These are phyloP conservation scores for Fraxinus albicans DNA, from an alignment of 305 asterid genomes.

Conservation along the genomic window DNA sequence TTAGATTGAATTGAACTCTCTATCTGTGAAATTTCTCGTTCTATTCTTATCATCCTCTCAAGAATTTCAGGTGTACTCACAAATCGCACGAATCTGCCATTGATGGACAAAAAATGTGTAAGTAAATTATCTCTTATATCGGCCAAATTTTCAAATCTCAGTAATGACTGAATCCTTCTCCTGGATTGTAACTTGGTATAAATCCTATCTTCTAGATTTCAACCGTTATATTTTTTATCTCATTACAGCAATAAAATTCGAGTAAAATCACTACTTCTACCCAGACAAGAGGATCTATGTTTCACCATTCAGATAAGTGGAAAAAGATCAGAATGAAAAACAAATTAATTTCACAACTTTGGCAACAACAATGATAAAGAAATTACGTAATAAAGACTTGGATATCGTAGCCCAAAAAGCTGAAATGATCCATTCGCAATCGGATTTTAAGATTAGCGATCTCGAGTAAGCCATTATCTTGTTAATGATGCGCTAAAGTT, in stretches of 20 bases:
- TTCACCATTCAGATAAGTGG: slow-evolving; percentile 8
- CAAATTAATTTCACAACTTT: not conserved
- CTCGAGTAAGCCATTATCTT: not conserved
- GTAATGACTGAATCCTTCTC: not conserved
- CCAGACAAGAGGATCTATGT: not conserved
- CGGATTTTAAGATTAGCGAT: not conserved
- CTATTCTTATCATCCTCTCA: slow-evolving; percentile 67
- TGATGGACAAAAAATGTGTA: not conserved
- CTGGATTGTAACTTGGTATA: slow-evolving; percentile 6
- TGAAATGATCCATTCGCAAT: not conserved
- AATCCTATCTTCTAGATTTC: slow-evolving; percentile 7
- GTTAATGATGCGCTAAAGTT: not conserved
- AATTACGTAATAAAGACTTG: not conserved
- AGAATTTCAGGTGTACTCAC: slow-evolving; percentile 86
- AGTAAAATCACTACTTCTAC: not conserved
- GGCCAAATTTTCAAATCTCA: not conserved
- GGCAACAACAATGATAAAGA: not conserved
- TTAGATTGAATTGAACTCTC: slow-evolving; percentile 61
- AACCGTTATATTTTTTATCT: not conserved
- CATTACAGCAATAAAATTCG: not conserved
- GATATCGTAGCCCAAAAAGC: not conserved
- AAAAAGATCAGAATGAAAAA: not conserved
- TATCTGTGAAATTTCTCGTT: slow-evolving; percentile 73
- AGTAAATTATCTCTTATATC: slow-evolving; percentile 6
- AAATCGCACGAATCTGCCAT: slow-evolving; percentile 74